A percentile compares a stretch with the other conserved stretches of the same genome.
phyloP scores from a whole-genome alignment of 495 filamentous ascomycete species.

The Daldinia bambusicola region DNA sequence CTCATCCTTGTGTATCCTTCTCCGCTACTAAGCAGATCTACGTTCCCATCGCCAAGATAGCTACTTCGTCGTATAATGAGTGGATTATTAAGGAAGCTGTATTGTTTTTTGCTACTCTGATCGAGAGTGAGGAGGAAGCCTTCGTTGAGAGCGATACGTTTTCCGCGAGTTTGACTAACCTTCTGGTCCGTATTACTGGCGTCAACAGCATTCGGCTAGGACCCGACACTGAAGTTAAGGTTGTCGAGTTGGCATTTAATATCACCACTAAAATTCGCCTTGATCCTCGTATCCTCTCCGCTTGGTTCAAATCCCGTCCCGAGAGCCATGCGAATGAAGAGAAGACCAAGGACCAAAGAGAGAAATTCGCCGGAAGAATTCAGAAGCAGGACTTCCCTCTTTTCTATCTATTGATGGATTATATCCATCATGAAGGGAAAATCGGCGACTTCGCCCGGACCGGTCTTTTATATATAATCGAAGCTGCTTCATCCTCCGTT shows the following conservation, averaged over 20 bases:
- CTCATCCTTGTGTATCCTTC: constrained; percentile 88
- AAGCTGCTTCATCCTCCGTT: constrained; percentile 84
- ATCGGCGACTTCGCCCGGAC: constrained; percentile 98
- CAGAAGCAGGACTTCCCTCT: constrained; percentile 94
- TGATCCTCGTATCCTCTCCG: constrained; percentile 81
- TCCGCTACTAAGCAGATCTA: constrained; percentile 87
- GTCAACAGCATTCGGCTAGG: constrained; percentile 68
- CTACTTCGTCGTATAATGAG: constrained; percentile 79
- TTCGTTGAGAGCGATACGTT: constrained; percentile 88
- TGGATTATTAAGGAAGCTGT: constrained; percentile 84
- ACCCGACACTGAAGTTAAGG: constrained; percentile 79
- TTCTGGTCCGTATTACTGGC: constrained; percentile 74
- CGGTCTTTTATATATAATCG: constrained; percentile 93
- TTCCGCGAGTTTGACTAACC: constrained; percentile 81
- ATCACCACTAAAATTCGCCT: constrained; percentile 94
- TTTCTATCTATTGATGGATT: constrained; percentile 94
- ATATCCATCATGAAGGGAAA: constrained; percentile 92
- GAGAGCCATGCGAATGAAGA: constrained; percentile 53
- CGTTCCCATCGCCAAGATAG: constrained; percentile 85
- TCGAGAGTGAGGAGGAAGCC: constrained; percentile 95
- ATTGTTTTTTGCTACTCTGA: constrained; percentile 83
- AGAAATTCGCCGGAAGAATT: constrained; percentile 84
- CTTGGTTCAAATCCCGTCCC: constrained; percentile 79
- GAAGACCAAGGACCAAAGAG: constrained; percentile 57
- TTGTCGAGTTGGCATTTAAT: constrained; percentile 92